Percentiles rank a stretch among this genome's conserved stretches.
phyloP scores from a whole-genome alignment of 495 filamentous ascomycete species.

The Tuber microsphaerosporum region DNA sequence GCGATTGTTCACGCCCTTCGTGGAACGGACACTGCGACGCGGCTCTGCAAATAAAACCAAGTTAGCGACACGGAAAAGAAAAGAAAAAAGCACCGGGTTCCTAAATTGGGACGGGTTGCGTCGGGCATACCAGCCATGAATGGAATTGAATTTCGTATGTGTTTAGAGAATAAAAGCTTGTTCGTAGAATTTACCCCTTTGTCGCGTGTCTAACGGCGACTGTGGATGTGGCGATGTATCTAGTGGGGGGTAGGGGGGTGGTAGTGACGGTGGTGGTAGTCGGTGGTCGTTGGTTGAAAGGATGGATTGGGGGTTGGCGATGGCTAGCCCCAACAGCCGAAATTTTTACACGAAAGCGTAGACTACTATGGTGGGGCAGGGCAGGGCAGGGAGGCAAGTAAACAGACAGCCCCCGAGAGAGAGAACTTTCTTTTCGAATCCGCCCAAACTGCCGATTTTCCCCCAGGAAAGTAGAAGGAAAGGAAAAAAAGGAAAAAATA shows the following conservation, averaged over 20 bases:
- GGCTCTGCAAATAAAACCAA: conserved; percentile 52
- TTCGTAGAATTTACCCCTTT: conserved; percentile 1
- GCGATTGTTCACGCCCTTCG: conserved; percentile 89
- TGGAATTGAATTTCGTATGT: conserved; percentile 12
- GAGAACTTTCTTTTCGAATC: neutral
- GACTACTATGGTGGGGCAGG: conserved; percentile 31
- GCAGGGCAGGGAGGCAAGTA: conserved; percentile 22
- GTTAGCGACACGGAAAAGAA: conserved; percentile 23
- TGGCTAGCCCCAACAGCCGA: conserved; percentile 32
- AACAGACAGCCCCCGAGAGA: neutral
- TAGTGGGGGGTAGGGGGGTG: neutral
- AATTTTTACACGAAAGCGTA: conserved; percentile 36
- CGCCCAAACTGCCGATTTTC: neutral
- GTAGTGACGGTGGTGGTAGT: neutral
- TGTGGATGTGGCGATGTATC: neutral
- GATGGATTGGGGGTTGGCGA: conserved; percentile 35
- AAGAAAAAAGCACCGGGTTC: conserved; percentile 12
- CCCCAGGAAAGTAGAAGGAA: neutral
- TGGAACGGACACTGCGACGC: conserved; percentile 86
- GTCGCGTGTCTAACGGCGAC: conserved; percentile 4
- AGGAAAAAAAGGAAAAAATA: neutral
- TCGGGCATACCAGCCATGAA: conserved; percentile 33
- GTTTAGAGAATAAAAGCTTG: conserved; percentile 18
- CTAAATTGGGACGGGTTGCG: conserved; percentile 9
- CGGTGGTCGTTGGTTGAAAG: conserved; percentile 27